Evolutionary conservation across 371 early-diverging fungal species (phyloP), one percentile per base, ranked within the genome.

Genomic region (Zychaea mexicana): DNA sequence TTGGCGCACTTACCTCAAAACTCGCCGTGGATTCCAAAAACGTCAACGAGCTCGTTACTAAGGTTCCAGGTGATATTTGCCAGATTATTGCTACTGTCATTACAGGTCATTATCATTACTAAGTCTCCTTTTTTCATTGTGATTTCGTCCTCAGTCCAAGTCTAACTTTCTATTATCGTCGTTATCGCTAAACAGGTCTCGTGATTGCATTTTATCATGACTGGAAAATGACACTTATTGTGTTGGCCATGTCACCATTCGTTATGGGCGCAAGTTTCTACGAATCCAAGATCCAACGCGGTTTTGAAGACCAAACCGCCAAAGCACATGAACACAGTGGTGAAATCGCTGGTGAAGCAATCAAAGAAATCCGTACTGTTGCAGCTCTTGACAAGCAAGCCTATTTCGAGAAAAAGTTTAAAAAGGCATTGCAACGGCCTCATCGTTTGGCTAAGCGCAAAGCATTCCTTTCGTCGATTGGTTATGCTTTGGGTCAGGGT

Each of bases 291-390:
- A 71, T 79, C 13, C 73, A 82, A 19, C 74, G 78, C 52, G 85
- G n/a, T 52, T 83, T 79, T 53, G 86, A 87, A n/a, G n/a, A n/a
- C n/a, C n/a, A n/a, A n/a, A n/a, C n/a, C n/a, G 78, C 83, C 65
- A 84, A 85, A 59, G 87, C 89, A 0, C 90, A 91, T 60, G 85
- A 87, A 67, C 76, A 83, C 31, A 85, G 90, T 53, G 87, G 88
- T 59, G 88, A 88, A 71, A 81, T 87, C 45, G 93, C 94, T 47
- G 82, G 85, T 64, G 97, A 98, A 72, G 92, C 94, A 24, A 88
- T 97, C 54, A 78, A 87, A 57, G 88, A 90, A 74, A 90, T 97
- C 59, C 87, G 96, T 33, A 97, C 97, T 1, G 94, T 97, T 13
- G 86, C 88, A 32, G 78, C 90, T 3, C 79, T 97, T n/a, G 90